Evolutionary conservation across 768 basidiomycete species (phyloP), one percentile per base, ranked within the genome.

Genomic region (Butyriboletus loyo): DNA sequence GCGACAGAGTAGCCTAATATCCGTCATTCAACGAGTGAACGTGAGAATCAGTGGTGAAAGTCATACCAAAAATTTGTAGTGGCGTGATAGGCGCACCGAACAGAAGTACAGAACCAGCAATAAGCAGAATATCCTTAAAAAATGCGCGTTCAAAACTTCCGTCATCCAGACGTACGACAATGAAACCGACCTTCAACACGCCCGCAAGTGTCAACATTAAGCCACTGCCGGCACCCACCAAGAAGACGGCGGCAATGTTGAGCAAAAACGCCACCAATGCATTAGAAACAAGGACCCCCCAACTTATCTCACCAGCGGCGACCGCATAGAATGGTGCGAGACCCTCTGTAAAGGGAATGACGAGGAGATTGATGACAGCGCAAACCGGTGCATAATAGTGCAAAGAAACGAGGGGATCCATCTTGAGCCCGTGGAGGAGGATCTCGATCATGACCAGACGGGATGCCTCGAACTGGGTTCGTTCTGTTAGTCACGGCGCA

Each of bases 301-400:
- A 83, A 19, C 92, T 88, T 44, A 91, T 70, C 24, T 77, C 72
- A 24, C 73, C 64, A 31, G 64, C 56, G 11, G 62, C 71, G 39
- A 92, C 72, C 42, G 84, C 86, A 58, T 82, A 81, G 76, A 98
- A 92, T 0, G 96, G 96, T 8, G 79, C 87, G 13, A 89, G 72
- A 2, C 96, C 93, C 69, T 98, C 96, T 0, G 92, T 95, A 75
- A 98, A 91, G 7, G 94, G 93, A 19, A 98, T 72, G 56, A 96
- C 76, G 49, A 82, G 66, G 22, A 92, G 80, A 70, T 97, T 98
- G 75, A 98, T 89, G 54, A 76, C 68, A 0, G 96, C 93, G 69
- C 96, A 98, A 46, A 98, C 91, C 14, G 94, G 94, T 10, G 95
- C 94, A 66, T 94, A 97, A 75, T 96, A 98, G 75, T 98, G 91